Evolutionary conservation across 2,329 filamentous ascomycete genomes (phyloP).

Genomic region (Alternaria gansuensis): DNA sequence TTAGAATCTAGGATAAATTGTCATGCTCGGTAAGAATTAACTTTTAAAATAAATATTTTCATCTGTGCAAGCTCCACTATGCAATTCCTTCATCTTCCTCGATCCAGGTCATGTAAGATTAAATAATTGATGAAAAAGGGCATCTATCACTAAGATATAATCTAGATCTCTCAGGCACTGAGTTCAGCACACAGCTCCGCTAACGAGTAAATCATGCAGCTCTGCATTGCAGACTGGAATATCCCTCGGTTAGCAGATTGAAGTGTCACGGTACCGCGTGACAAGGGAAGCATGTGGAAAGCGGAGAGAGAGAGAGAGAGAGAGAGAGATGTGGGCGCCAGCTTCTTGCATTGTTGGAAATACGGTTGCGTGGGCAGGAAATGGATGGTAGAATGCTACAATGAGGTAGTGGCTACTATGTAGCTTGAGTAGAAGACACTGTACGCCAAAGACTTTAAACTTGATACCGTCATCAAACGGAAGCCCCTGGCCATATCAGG

Average conservation of each 20-base stretch:
- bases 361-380: slow-evolving; percentile 4
- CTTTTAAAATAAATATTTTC: background rate
- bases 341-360: slow-evolving; percentile 21
- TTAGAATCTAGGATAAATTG: background rate
- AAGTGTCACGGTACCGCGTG: slow-evolving; percentile 35
- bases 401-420: slow-evolving; percentile 27
- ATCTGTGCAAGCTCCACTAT: background rate
- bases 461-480: slow-evolving; percentile 22
- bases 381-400: slow-evolving; percentile 27
- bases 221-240: slow-evolving; percentile 35
- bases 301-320: slow-evolving; percentile 18
- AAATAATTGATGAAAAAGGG: background rate
- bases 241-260: slow-evolving; percentile 25
- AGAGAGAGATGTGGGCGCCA: slow-evolving; percentile 24
- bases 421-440: slow-evolving; percentile 15
- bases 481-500: slow-evolving; percentile 32
- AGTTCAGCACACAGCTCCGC: slow-evolving; percentile 37
- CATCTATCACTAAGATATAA: background rate
- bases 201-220: slow-evolving; percentile 32
- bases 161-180: slow-evolving; percentile 16
- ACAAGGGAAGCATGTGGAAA: slow-evolving; percentile 32
- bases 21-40: background rate
- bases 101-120: background rate
- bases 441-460: background rate
- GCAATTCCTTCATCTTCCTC: background rate